phyloP scores from a whole-genome alignment of 2,329 filamentous ascomycete species.

The Sporothrix inflata region DNA sequence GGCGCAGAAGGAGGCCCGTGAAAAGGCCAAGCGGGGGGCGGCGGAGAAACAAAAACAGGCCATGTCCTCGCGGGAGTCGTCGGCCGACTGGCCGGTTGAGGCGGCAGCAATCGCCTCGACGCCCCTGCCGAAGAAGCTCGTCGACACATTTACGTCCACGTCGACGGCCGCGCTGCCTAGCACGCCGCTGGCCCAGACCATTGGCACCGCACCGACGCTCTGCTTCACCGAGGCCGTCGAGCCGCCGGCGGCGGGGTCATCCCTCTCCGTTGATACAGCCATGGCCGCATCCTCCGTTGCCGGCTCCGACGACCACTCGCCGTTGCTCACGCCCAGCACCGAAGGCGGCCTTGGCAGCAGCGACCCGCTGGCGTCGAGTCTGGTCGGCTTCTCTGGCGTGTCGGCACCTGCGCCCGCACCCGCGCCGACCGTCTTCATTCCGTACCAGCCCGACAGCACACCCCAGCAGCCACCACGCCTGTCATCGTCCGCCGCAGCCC shows the following conservation, averaged over 20 bases:
- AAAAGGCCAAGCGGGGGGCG: constrained; percentile 35
- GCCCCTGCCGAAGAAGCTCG: not conserved
- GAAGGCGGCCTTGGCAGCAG: constrained; percentile 16
- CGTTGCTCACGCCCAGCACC: constrained; percentile 28
- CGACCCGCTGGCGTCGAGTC: not conserved
- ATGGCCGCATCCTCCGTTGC: constrained; percentile 4
- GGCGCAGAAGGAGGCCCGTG: constrained; percentile 59
- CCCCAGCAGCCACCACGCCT: not conserved
- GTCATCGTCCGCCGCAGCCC: constrained; percentile 23
- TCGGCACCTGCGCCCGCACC: not conserved
- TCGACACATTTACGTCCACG: not conserved
- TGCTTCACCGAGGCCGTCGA: not conserved
- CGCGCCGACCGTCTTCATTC: constrained; percentile 52
- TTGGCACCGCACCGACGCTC: constrained; percentile 5
- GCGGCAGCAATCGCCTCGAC: not conserved
- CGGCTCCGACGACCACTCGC: constrained; percentile 35
- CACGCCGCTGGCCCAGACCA: constrained; percentile 23
- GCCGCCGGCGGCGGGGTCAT: not conserved
- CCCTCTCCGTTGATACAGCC: not conserved
- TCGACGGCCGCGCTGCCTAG: constrained; percentile 24
- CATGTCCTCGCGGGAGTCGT: not conserved
- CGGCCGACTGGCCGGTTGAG: not conserved
- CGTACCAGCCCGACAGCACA: constrained; percentile 60
- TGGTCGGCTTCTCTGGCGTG: not conserved
- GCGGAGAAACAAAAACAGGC: not conserved